Conservation (phyloP, 2,329 filamentous ascomycete species). For the Coleophoma crateriformis region DNA sequence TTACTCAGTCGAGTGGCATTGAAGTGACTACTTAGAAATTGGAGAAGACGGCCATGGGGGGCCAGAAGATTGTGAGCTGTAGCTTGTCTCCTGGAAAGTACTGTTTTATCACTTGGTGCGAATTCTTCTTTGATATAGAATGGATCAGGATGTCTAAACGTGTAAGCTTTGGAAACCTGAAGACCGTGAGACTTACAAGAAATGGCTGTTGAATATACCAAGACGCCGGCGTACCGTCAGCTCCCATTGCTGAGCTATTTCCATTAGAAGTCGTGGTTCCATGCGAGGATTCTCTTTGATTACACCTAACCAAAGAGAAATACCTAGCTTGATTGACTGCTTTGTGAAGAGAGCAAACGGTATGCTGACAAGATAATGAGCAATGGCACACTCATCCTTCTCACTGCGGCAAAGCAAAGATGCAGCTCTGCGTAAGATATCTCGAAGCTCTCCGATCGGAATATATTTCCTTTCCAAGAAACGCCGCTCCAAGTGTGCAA, state of each 20-base stretch:
- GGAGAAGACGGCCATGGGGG: slow-evolving; percentile 78
- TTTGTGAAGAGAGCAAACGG: slow-evolving; percentile 93
- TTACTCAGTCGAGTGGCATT: slow-evolving; percentile 86
- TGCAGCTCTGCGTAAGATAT: slow-evolving; percentile 78
- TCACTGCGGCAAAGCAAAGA: slow-evolving; percentile 77
- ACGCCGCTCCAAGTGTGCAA: slow-evolving; percentile 68
- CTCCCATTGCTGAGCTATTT: slow-evolving; percentile 91
- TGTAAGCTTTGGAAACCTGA: slow-evolving; percentile 23
- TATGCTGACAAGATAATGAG: slow-evolving; percentile 84
- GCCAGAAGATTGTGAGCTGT: slow-evolving; percentile 76
- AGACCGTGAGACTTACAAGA: slow-evolving; percentile 42
- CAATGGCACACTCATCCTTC: slow-evolving; percentile 70
- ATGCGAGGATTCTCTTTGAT: slow-evolving; percentile 92
- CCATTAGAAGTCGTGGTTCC: slow-evolving; percentile 77
- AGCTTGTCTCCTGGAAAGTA: slow-evolving; percentile 70
- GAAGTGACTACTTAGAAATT: slow-evolving; percentile 92
- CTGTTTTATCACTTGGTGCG: slow-evolving; percentile 77
- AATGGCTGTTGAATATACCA: slow-evolving; percentile 72
- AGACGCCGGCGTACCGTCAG: slow-evolving; percentile 68
- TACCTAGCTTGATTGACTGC: slow-evolving; percentile 89
- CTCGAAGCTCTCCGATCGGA: slow-evolving; percentile 68
- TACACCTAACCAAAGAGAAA: slow-evolving; percentile 93
- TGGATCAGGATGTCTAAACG: slow-evolving; percentile 65
- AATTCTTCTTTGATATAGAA: slow-evolving; percentile 92
- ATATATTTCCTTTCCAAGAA: slow-evolving; percentile 65